Percentiles rank a stretch among this genome's conserved stretches.
phyloP scores from a whole-genome alignment of 345 rosid species.

The Raphanus raphanistrum region DNA sequence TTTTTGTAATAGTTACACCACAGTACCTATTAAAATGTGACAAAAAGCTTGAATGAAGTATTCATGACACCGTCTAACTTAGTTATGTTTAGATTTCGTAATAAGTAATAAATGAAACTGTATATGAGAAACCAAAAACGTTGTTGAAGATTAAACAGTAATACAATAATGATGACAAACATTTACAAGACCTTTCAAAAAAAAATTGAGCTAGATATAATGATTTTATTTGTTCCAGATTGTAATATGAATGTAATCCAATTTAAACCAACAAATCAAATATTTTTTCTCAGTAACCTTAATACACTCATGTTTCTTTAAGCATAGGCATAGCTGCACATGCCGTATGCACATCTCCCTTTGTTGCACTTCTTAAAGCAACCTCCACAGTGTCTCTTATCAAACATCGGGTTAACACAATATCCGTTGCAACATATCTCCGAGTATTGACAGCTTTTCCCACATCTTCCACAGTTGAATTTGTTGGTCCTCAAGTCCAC shows the following conservation, averaged over 20 bases:
- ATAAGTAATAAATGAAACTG: background rate
- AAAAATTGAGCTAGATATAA: background rate
- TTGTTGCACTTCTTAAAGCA: constrained; percentile 60
- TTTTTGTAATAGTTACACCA: background rate
- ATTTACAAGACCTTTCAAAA: constrained; percentile 9
- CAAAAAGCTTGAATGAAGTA: background rate
- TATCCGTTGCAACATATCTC: constrained; percentile 58
- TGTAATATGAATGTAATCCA: constrained; percentile 23
- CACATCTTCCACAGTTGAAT: constrained; percentile 57
- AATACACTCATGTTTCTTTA: constrained; percentile 8
- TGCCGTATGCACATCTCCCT: constrained; percentile 55
- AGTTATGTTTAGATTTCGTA: background rate
- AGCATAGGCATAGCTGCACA: constrained; percentile 70
- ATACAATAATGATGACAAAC: constrained; percentile 20
- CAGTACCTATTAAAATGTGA: background rate
- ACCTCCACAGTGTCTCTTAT: constrained; percentile 58
- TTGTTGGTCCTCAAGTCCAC: constrained; percentile 47
- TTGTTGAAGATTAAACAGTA: no score
- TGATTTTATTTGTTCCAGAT: background rate
- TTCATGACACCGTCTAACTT: background rate
- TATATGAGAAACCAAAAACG: background rate
- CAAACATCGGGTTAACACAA: constrained; percentile 59
- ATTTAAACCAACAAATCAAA: constrained; percentile 26
- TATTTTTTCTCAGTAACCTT: background rate
- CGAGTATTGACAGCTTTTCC: constrained; percentile 50